Base-by-base conservation (phyloP, 345 rosid species). In the Eucalyptus pauciflora region DNA sequence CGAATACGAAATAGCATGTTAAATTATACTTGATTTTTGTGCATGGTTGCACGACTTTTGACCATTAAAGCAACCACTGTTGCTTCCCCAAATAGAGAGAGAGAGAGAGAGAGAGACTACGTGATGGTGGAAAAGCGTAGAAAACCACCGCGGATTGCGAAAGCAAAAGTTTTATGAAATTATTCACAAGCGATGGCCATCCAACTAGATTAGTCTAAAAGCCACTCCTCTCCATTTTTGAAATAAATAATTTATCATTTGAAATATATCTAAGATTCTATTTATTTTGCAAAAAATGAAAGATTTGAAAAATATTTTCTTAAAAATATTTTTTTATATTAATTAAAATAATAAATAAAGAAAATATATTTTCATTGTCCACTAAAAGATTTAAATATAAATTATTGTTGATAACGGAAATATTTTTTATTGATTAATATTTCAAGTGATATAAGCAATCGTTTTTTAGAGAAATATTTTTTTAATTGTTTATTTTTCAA, bases 381-480 rank as follows among this genome's bases (percentile, higher is more conserved):
- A 56, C 62, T 56, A 24, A 24, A 56, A 56, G 0, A 24, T 56
- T 56, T 56, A 56, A 24, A 20, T 24, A 56, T 56, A 56, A 56
- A 56, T 56, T 24, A 10, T 56, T 22, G 8, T 56, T 0, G 1
- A 56, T 22, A 24, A 56, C 0, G 1, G 1, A 56, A 56, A 56
- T 2, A 56, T 56, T 56, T 56, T 56, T 0, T 56, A 24, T 1
- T 56, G 0, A 8, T 9, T 56, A 56, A 56, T 56, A 56, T 56
- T 56, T 56, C 6, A 9, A 56, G 62, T 22, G 13, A 24, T 24
- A 9, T 22, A 56, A 56, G 0, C 0, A 2, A 52, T 52, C 0
- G 1, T 8, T 56, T 18, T 56, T 56, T 22, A 22, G 24, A 22
- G 2, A 56, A 56, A 4, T 24, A 9, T 24, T 56, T 52, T 56